A percentile compares a stretch with the other conserved stretches of the same genome.
These are phyloP conservation scores for Pseudogymnoascus pannorum DNA, from an alignment of 2,329 filamentous ascomycete species.

Conservation along the genomic window DNA sequence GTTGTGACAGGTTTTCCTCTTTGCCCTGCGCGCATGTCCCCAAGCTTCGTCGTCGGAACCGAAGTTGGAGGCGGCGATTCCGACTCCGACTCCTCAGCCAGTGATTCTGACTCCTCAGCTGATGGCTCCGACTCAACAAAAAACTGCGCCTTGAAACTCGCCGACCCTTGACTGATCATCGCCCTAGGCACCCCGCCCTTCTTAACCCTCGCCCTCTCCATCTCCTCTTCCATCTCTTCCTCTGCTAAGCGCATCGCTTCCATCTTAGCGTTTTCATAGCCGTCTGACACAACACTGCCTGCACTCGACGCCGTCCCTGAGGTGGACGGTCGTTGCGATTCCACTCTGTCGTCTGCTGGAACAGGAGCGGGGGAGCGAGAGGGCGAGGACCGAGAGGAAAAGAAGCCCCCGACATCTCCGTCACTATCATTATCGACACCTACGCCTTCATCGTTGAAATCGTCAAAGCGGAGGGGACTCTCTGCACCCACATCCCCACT, in stretches of 20 bases:
- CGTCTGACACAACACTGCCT: background rate
- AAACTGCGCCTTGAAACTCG: background rate
- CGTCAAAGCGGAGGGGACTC: background rate
- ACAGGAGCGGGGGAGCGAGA: background rate
- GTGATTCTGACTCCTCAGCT: too few relatives aligned
- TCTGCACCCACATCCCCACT: background rate
- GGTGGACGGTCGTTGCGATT: background rate
- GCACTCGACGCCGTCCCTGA: background rate
- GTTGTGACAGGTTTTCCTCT: background rate
- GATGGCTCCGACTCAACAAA: background rate
- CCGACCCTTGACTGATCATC: background rate
- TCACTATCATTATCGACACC: background rate
- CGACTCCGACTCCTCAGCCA: too few relatives aligned
- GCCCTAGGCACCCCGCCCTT: background rate
- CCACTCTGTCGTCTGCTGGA: background rate
- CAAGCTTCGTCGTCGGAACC: background rate
- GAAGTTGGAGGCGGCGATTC: background rate
- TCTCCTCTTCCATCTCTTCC: background rate
- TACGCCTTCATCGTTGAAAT: background rate
- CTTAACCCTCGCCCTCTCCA: background rate
- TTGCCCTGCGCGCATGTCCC: background rate
- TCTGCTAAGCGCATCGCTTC: background rate
- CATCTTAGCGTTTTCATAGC: conserved; percentile 3
- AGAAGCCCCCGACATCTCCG: background rate
- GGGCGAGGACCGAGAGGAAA: background rate